These are phyloP conservation scores for Fusarium torulosum DNA, from an alignment of 2,329 filamentous ascomycete species.

Conservation along the genomic window DNA sequence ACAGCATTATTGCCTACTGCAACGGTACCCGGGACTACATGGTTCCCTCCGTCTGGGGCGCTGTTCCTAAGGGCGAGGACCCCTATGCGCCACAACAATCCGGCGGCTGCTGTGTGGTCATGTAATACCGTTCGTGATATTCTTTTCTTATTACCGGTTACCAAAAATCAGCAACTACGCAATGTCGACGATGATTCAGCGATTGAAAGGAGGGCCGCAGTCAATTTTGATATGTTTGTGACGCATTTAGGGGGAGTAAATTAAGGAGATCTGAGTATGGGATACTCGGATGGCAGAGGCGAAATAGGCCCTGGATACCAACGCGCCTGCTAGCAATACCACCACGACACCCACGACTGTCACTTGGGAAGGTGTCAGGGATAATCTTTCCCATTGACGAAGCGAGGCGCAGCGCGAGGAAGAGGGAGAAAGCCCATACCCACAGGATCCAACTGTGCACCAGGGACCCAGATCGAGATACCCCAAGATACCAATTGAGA, in stretches of 20 bases:
- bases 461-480: slow-evolving; percentile 46
- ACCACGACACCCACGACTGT: slow-evolving; percentile 36
- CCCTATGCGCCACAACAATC: slow-evolving; percentile 97
- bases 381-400: slow-evolving; percentile 28
- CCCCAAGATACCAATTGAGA: slow-evolving; percentile 46
- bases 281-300: slow-evolving; percentile 32
- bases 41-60: slow-evolving; percentile 97
- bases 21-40: slow-evolving; percentile 99
- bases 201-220: slow-evolving; percentile 47
- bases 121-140: slow-evolving; percentile 67
- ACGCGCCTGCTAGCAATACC: slow-evolving; percentile 37
- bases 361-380: slow-evolving; percentile 31
- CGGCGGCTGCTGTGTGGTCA: slow-evolving; percentile 93
- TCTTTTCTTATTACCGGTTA: slow-evolving; percentile 47
- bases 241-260: slow-evolving; percentile 44
- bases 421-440: slow-evolving; percentile 28
- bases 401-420: slow-evolving; percentile 30
- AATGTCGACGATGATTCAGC: slow-evolving; percentile 51
- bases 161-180: slow-evolving; percentile 47
- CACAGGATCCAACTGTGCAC: slow-evolving; percentile 41
- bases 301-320: slow-evolving; percentile 42
- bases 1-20: slow-evolving; percentile 96
- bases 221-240: slow-evolving; percentile 49
- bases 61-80: slow-evolving; percentile 93
- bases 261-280: slow-evolving; percentile 37